phyloP scores from a whole-genome alignment of 257 asterid species.

The Przewalskia tangutica region DNA sequence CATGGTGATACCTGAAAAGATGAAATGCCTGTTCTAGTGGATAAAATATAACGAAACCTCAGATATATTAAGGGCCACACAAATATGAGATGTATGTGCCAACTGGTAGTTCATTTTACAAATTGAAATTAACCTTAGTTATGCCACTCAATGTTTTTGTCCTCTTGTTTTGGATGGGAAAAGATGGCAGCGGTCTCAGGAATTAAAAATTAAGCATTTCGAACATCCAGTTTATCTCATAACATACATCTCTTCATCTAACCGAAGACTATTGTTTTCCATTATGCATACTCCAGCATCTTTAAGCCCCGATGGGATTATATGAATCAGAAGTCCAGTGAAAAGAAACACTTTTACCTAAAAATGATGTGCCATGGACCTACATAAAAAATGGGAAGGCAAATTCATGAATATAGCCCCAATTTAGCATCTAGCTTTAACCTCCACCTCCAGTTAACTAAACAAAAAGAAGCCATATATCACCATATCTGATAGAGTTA shows the following conservation, averaged over 20 bases:
- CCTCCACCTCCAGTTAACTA: background rate
- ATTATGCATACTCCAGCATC: background rate
- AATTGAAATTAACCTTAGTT: background rate
- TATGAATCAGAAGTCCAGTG: background rate
- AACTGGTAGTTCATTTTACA: background rate
- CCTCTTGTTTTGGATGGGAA: background rate
- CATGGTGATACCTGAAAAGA: background rate
- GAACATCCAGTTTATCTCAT: background rate
- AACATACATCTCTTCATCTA: background rate
- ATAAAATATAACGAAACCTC: background rate
- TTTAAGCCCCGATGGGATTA: background rate
- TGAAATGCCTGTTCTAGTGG: background rate
- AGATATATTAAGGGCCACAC: background rate
- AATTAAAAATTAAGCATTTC: background rate
- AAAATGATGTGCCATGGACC: background rate
- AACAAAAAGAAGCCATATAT: slow-evolving; percentile 3
- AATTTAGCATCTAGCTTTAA: background rate
- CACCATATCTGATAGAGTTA: background rate
- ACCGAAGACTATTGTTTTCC: background rate
- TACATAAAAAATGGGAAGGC: background rate
- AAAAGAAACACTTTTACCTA: slow-evolving; percentile 1
- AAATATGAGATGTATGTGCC: background rate
- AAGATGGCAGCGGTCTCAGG: background rate
- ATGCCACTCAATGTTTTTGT: background rate
- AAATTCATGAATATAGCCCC: background rate